Conservation (phyloP, 495 filamentous ascomycete genomes). For the Sabuloglossum arenarium region DNA sequence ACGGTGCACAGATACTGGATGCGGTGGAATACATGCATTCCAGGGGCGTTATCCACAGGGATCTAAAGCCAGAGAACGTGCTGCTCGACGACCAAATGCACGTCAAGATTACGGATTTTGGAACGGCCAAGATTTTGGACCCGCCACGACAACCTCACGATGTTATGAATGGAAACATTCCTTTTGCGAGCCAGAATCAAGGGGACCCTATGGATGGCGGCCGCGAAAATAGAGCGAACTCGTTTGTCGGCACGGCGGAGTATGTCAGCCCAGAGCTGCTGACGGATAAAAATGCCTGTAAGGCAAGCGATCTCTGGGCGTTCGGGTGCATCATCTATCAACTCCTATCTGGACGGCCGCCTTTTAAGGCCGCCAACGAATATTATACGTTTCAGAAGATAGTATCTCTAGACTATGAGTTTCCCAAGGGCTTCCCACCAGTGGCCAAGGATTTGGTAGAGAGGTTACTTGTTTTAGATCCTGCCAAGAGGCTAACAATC, state of each 20-base stretch:
- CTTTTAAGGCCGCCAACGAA: conserved; percentile 95
- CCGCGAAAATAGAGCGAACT: conserved; percentile 58
- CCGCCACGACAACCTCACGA: conserved; percentile 33
- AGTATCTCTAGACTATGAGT: conserved; percentile 80
- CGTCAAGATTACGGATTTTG: conserved; percentile 98
- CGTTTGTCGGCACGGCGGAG: conserved; percentile 95
- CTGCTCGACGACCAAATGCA: conserved; percentile 89
- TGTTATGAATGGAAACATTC: conserved; percentile 14
- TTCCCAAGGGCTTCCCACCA: conserved; percentile 73
- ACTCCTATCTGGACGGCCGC: conserved; percentile 75
- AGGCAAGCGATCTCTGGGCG: conserved; percentile 95
- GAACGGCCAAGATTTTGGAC: conserved; percentile 83
- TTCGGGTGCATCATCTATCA: conserved; percentile 99
- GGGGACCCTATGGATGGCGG: conserved; percentile 31
- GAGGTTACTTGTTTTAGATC: conserved; percentile 77
- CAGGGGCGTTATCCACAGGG: conserved; percentile 86
- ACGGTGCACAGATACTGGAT: conserved; percentile 90
- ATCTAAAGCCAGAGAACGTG: conserved; percentile 95
- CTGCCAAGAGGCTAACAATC: conserved; percentile 66
- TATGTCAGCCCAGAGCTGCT: conserved; percentile 95
- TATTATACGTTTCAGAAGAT: conserved; percentile 99
- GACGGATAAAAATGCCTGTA: conserved; percentile 90
- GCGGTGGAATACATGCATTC: conserved; percentile 97
- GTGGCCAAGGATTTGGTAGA: conserved; percentile 85
- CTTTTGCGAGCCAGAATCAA: conserved; percentile 3